Conservation (phyloP, 371 early-diverging fungal genomes). For the Circinella umbellata region DNA sequence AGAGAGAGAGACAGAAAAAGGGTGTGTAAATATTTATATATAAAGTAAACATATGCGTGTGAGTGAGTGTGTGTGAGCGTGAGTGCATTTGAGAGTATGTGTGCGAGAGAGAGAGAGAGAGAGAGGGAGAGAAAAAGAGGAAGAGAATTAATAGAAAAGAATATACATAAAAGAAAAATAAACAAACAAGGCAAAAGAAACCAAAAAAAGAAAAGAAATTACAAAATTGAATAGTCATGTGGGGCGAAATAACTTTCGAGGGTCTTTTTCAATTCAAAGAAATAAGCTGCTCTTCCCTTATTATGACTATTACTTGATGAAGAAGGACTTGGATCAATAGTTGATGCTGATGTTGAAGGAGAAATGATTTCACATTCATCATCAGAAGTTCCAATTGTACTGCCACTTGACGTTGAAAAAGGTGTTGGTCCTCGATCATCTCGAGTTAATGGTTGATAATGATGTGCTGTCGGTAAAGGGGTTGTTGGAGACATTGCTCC, state of each 20-base stretch:
- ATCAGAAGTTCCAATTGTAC: conserved; percentile 3
- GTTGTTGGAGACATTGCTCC: too few relatives aligned
- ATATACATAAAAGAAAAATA: not conserved
- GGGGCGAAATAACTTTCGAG: conserved; percentile 7
- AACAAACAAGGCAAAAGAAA: not conserved
- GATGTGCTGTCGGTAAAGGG: too few relatives aligned
- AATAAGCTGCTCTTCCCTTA: conserved; percentile 5
- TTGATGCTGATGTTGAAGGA: not conserved
- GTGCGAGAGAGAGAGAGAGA: too few relatives aligned
- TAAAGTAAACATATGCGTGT: too few relatives aligned
- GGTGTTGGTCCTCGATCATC: not conserved
- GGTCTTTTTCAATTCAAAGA: conserved; percentile 5
- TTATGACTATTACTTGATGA: not conserved
- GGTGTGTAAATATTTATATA: too few relatives aligned
- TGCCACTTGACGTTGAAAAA: not conserved
- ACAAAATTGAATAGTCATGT: conserved; percentile 7
- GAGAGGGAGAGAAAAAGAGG: too few relatives aligned
- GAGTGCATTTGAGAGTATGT: too few relatives aligned
- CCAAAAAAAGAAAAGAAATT: not conserved
- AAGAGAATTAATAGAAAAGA: not conserved
- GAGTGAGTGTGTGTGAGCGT: too few relatives aligned
- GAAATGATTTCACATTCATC: conserved; percentile 10
- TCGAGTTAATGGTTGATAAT: not conserved
- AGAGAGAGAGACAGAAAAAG: too few relatives aligned
- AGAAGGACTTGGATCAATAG: not conserved